Evolutionary conservation across 106 monocot genomes (phyloP).

Genomic region (Apostasia shenzhenica): DNA sequence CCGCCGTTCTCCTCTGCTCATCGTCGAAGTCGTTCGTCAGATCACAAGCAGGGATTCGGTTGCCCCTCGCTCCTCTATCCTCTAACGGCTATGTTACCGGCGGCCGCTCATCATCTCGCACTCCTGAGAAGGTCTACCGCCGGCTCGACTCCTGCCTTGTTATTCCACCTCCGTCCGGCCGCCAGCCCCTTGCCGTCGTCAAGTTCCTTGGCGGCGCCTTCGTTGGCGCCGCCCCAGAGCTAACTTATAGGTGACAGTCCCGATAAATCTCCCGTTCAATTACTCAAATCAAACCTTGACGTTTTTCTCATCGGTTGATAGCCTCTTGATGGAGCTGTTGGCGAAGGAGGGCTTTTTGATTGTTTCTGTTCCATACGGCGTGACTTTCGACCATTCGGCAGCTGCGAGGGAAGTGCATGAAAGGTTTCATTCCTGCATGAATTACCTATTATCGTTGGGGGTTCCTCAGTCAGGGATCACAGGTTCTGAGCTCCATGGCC

Average conservation of each 20-base stretch:
- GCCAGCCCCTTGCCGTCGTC: constrained; percentile 48
- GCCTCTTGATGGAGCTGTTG: constrained; percentile 72
- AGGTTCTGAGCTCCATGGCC: constrained; percentile 32
- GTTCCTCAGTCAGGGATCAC: constrained; percentile 32
- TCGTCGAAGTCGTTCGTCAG: constrained; percentile 1
- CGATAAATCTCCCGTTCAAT: not conserved
- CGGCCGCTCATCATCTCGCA: not conserved
- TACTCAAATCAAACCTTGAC: not conserved
- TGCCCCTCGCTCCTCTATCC: not conserved
- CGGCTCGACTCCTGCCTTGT: constrained; percentile 63
- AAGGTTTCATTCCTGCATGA: constrained; percentile 67
- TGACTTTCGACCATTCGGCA: constrained; percentile 76
- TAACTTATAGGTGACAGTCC: constrained; percentile 55
- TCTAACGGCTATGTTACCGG: not conserved
- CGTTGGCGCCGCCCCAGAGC: constrained; percentile 76
- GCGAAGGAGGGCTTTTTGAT: constrained; percentile 80
- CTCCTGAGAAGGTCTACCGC: constrained; percentile 13
- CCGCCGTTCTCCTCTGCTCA: not conserved
- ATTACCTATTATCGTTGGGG: constrained; percentile 34
- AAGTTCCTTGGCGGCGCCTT: constrained; percentile 94
- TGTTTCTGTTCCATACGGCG: constrained; percentile 82
- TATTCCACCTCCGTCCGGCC: constrained; percentile 55
- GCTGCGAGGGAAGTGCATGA: constrained; percentile 63
- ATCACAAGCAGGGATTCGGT: not conserved
- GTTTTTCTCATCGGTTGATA: constrained; percentile 12